phyloP scores from a whole-genome alignment of 805 yeast species.

The Ogataea nonfermentans region DNA sequence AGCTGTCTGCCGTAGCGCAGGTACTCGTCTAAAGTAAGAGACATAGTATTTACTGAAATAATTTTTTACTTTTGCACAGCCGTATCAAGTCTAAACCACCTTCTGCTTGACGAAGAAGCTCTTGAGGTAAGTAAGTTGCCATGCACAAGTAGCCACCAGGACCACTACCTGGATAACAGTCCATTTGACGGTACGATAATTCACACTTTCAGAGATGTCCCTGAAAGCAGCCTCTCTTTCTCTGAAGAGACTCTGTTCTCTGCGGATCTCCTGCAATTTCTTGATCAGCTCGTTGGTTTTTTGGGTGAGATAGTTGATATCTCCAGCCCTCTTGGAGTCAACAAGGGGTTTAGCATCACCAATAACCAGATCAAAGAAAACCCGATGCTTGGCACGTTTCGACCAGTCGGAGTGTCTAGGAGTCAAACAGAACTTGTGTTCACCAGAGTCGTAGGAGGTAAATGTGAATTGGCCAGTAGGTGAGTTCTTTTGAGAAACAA shows the following conservation, averaged over 20 bases:
- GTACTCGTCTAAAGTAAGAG: constrained; percentile 58
- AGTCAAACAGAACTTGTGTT: constrained; percentile 72
- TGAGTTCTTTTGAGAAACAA: constrained; percentile 64
- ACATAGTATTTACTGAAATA: constrained; percentile 1
- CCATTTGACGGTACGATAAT: constrained; percentile 72
- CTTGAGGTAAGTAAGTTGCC: constrained; percentile 74
- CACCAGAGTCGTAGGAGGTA: constrained; percentile 73
- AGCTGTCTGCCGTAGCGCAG: constrained; percentile 89
- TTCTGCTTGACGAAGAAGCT: constrained; percentile 78
- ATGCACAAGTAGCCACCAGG: constrained; percentile 63
- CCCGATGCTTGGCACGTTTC: constrained; percentile 51
- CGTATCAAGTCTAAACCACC: constrained; percentile 41
- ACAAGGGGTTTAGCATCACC: constrained; percentile 62
- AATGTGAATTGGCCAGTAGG: constrained; percentile 70
- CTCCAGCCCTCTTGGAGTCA: constrained; percentile 64
- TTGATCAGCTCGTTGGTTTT: constrained; percentile 54
- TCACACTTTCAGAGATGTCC: constrained; percentile 68
- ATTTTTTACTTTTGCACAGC: constrained; percentile 7
- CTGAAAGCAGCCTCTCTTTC: constrained; percentile 74
- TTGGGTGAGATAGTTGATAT: constrained; percentile 53
- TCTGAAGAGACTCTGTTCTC: constrained; percentile 67
- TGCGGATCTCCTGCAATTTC: constrained; percentile 57
- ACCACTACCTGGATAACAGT: constrained; percentile 64
- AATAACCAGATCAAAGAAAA: constrained; percentile 65
- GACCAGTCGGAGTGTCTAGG: constrained; percentile 49